Evolutionary conservation across 2,329 filamentous ascomycete species (phyloP).

Genomic region (Dryadomyces quercus-mongolicae): DNA sequence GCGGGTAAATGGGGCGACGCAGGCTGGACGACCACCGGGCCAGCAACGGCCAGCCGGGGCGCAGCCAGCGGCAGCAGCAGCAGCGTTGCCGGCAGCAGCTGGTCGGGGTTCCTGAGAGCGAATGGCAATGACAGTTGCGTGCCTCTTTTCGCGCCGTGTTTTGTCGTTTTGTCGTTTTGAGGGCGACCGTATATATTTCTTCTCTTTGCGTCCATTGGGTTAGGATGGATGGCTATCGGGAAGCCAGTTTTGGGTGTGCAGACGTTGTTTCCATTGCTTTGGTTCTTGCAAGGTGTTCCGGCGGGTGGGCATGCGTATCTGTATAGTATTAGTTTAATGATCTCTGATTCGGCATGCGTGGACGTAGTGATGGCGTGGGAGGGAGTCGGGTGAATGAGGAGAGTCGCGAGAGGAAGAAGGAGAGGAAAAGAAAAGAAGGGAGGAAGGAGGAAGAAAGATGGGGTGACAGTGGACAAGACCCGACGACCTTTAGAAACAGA

Average conservation of each 20-base stretch:
- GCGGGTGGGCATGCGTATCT: conserved; percentile 3
- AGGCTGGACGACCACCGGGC: conserved; percentile 10
- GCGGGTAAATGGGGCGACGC: conserved; percentile 3
- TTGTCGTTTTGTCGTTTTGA: not conserved
- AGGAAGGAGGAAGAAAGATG: not conserved
- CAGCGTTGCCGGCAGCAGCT: not conserved
- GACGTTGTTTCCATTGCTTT: not conserved
- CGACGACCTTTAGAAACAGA: not conserved
- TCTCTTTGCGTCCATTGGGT: not conserved
- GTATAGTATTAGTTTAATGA: conserved; percentile 9
- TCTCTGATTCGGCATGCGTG: not conserved
- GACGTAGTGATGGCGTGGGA: not conserved
- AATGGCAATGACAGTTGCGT: not conserved
- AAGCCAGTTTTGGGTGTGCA: not conserved
- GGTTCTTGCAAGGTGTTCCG: conserved; percentile 8
- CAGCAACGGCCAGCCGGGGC: conserved; percentile 1
- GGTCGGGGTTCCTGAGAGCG: not conserved
- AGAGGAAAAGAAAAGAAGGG: not conserved
- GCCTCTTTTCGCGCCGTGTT: not conserved
- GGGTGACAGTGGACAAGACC: not conserved
- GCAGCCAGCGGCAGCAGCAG: not conserved
- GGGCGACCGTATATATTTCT: not conserved
- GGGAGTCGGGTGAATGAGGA: not conserved
- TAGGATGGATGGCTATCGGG: not conserved
- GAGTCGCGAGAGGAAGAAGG: not conserved